Conservation (phyloP, 768 basidiomycete genomes). For the Hypsizygus marmoreus region DNA sequence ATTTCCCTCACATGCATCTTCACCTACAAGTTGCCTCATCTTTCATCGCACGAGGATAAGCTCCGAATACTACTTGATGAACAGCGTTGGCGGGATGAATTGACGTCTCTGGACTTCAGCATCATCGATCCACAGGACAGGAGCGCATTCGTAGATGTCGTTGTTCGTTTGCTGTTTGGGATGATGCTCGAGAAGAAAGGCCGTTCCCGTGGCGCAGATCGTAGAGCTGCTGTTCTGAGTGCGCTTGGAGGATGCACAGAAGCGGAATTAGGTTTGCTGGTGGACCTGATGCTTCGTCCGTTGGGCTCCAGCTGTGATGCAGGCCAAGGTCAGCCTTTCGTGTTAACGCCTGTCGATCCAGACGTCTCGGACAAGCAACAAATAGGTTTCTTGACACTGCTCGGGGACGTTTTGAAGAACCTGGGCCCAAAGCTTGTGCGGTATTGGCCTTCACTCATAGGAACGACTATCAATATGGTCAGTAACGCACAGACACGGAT, state of each 20-base stretch:
- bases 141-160: constrained; percentile 62
- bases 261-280: constrained; percentile 72
- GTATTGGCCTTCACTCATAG: constrained; percentile 78
- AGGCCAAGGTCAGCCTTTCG: constrained; percentile 28
- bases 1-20: constrained; percentile 77
- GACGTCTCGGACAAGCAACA: constrained; percentile 63
- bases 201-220: constrained; percentile 62
- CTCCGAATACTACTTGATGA: constrained; percentile 78
- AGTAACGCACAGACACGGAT: constrained; percentile 65
- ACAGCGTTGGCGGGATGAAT: constrained; percentile 85
- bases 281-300: constrained; percentile 86
- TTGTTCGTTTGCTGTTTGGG: constrained; percentile 83
- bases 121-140: constrained; percentile 57
- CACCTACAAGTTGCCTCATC: constrained; percentile 73
- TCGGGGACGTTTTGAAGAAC: constrained; percentile 82
- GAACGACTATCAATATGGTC: constrained; percentile 65
- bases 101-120: constrained; percentile 70
- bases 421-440: constrained; percentile 70
- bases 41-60: constrained; percentile 59
- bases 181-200: constrained; percentile 82
- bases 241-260: constrained; percentile 69
- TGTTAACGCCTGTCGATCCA: constrained; percentile 23
- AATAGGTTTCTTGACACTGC: constrained; percentile 80
- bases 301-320: constrained; percentile 42
- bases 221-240: constrained; percentile 75